These are phyloP conservation scores for Vachellia pachyceras DNA, from an alignment of 306 rosid species.

Conservation along the genomic window DNA sequence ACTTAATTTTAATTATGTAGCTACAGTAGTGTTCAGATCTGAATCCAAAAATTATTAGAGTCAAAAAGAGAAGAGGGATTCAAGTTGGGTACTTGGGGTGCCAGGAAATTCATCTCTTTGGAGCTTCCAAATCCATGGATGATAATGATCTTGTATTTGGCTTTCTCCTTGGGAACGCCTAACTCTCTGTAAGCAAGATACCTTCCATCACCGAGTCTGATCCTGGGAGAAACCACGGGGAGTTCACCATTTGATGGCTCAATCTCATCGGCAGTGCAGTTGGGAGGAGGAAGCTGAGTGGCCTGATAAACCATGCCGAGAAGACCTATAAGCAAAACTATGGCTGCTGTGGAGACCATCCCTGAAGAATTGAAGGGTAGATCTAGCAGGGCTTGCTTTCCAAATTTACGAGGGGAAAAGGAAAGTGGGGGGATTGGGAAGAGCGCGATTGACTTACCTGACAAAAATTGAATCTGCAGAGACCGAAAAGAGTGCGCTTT, in stretches of 20 bases:
- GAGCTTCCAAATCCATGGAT: constrained; percentile 72
- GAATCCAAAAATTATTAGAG: constrained; percentile 32
- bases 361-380: constrained; percentile 40
- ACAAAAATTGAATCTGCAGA: constrained; percentile 38
- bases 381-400: constrained; percentile 34
- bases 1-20: background rate
- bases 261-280: constrained; percentile 27
- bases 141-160: constrained; percentile 51
- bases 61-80: background rate
- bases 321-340: constrained; percentile 65
- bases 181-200: constrained; percentile 63
- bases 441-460: constrained; percentile 26
- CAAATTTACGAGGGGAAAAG: background rate
- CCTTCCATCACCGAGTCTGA: constrained; percentile 73
- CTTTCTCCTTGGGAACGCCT: constrained; percentile 61
- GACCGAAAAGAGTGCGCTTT: constrained; percentile 2
- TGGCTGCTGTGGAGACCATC: constrained; percentile 60
- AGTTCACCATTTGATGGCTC: constrained; percentile 41
- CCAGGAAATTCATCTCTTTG: constrained; percentile 61
- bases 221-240: constrained; percentile 48
- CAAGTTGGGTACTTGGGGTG: constrained; percentile 43
- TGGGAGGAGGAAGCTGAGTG: constrained; percentile 62
- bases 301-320: constrained; percentile 79
- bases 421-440: background rate
- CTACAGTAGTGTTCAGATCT: constrained; percentile 35